Evolutionary conservation across 2,329 filamentous ascomycete genomes (phyloP).

Genomic region (Ophiostoma quercus): DNA sequence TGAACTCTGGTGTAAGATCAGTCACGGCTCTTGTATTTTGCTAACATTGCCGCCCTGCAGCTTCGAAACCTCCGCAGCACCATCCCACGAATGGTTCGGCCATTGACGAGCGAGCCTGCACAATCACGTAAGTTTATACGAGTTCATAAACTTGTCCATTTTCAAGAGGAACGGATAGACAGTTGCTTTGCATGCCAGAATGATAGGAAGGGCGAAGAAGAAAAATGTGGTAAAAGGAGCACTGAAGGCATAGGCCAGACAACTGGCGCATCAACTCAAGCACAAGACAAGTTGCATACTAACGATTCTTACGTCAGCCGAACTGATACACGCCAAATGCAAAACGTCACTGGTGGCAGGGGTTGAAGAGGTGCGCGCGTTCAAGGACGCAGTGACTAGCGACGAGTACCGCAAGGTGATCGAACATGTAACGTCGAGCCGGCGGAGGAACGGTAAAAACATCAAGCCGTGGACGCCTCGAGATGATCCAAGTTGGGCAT

Average conservation of each 20-base stretch:
- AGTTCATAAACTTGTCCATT: no score
- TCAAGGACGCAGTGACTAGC: conserved; percentile 44
- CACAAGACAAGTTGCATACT: not conserved
- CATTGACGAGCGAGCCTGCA: conserved; percentile 45
- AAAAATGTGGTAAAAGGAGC: no score
- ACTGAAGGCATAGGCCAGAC: not conserved
- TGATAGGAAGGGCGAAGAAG: no score
- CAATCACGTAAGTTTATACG: conserved; percentile 43
- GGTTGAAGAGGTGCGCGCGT: conserved; percentile 48
- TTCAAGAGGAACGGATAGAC: no score
- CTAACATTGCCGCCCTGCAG: conserved; percentile 31
- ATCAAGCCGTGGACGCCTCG: conserved; percentile 56
- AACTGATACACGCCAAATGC: conserved; percentile 45
- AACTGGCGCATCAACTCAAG: not conserved
- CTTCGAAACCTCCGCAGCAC: conserved; percentile 45
- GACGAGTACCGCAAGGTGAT: conserved; percentile 48
- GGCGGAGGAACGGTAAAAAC: conserved; percentile 48
- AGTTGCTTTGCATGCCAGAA: no score
- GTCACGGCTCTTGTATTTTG: not conserved
- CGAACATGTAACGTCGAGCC: conserved; percentile 49
- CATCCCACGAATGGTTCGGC: conserved; percentile 48
- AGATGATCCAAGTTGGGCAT: conserved; percentile 56
- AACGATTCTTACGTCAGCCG: conserved; percentile 38
- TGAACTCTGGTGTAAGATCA: not conserved
- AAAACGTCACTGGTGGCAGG: conserved; percentile 45